Conservation (phyloP, 2,329 filamentous ascomycete genomes). For the Talaromyces albobiverticillius region DNA sequence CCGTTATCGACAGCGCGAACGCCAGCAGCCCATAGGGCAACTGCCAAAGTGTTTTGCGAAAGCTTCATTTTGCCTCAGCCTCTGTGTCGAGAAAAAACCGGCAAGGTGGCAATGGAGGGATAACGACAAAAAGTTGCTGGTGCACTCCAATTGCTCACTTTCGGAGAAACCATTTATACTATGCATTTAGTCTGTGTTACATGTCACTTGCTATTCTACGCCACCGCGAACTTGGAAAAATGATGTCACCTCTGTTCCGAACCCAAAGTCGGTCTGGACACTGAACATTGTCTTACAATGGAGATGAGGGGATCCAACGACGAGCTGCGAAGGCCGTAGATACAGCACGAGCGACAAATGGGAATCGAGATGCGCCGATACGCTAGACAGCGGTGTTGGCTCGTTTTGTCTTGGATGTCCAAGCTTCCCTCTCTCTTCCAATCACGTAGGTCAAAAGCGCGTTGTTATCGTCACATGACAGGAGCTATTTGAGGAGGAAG, state of each 20-base stretch:
- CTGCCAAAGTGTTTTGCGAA: not conserved
- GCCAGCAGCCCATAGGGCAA: not conserved
- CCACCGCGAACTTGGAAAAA: not conserved
- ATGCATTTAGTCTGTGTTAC: not conserved
- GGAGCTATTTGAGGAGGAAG: not conserved
- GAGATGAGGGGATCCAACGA: no score
- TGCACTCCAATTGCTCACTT: no score
- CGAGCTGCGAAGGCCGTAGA: no score
- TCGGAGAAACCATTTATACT: not conserved
- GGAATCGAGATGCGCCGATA: no score
- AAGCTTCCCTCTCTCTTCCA: no score
- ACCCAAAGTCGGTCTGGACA: no score
- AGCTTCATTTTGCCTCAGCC: no score
- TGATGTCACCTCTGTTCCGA: not conserved
- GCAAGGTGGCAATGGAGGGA: not conserved
- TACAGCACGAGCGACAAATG: no score
- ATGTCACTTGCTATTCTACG: not conserved
- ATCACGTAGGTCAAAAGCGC: not conserved
- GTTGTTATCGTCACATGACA: not conserved
- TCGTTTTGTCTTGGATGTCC: no score
- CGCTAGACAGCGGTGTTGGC: no score
- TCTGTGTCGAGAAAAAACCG: not conserved
- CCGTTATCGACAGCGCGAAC: constrained; percentile 9
- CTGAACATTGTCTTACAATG: no score
- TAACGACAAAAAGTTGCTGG: not conserved